These are phyloP conservation scores for Diplodia mutila DNA, from an alignment of 2,329 filamentous ascomycete species.

Conservation along the genomic window DNA sequence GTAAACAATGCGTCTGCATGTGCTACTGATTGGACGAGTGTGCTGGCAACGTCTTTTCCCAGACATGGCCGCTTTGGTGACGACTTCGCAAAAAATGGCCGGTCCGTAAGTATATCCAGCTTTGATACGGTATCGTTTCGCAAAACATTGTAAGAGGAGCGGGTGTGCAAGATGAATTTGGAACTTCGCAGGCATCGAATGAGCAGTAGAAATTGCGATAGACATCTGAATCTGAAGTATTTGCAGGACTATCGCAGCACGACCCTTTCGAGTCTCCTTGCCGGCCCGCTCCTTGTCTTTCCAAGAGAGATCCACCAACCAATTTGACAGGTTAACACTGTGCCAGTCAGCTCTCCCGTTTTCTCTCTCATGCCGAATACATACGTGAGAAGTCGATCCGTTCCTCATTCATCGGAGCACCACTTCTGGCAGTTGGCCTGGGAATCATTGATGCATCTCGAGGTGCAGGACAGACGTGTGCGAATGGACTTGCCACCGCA, in stretches of 20 bases:
- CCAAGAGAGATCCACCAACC: no score
- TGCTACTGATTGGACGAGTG: neutral
- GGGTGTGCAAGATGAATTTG: neutral
- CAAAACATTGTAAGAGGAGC: no score
- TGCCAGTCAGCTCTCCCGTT: neutral
- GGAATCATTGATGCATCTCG: no score
- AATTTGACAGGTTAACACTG: neutral
- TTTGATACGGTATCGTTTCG: neutral
- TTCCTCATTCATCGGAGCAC: no score
- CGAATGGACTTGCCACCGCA: no score
- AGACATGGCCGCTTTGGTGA: no score
- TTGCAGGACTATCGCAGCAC: neutral
- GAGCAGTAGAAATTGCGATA: neutral
- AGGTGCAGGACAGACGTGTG: no score
- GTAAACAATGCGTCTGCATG: neutral
- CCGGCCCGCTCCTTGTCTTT: no score
- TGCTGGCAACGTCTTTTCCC: neutral
- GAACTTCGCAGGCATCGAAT: neutral
- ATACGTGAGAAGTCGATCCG: neutral
- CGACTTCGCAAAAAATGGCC: no score
- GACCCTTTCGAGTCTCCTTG: no score
- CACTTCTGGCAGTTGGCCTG: no score
- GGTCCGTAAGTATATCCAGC: neutral
- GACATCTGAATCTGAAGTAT: neutral
- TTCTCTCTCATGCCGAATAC: no score